Evolutionary conservation across 169 alveolate genomes (phyloP), one percentile per base, ranked within the genome.

Genomic region (Eimeria necatrix): DNA sequence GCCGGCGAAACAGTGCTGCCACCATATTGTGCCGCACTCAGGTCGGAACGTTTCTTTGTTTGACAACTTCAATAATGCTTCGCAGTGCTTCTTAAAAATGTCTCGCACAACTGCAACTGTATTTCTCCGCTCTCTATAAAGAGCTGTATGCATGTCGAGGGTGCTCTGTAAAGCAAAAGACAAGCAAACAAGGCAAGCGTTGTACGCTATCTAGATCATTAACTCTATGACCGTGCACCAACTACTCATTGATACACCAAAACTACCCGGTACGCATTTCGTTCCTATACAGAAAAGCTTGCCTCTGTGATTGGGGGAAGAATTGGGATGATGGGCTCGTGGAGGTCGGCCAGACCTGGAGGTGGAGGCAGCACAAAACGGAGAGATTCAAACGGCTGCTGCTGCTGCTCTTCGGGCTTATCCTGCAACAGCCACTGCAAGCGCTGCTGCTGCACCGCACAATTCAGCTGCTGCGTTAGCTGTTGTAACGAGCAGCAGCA

Each of bases 1-100:
- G 51, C 61, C 10, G 20, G 92, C 80, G 46, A 85, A 85, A 48
- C 92, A 59, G 92, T 85, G 92, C 80, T 85, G 92, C 92, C 92
- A 85, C 92, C 92, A 85, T 4, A 3, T 46, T 10, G 92, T 60
- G 14, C 49, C 22, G 92, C 60, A 24, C 56, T 85, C 51, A 20
- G 80, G 64, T 59, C 80, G 56, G 49, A 26, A 60, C 18, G 24
- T 48, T 14, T 18, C 80, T 85, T 49, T 41, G 24, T 60, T 85
- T 22, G 92, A n/a, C 3, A 20, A 7, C 46, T 51, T 18, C 49
- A 60, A 9, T 59, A 85, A 22, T 46, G 46, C 48, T 22, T 32
- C 41, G 81, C 92, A 85, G 81, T 41, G 32, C 49, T 10, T 78
- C 61, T 61, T 59, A 60, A 85, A 60, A 20, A 12, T 41, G 4